phyloP scores from a whole-genome alignment of 2,329 filamentous ascomycete species.

The Chalaropsis thielavioides region DNA sequence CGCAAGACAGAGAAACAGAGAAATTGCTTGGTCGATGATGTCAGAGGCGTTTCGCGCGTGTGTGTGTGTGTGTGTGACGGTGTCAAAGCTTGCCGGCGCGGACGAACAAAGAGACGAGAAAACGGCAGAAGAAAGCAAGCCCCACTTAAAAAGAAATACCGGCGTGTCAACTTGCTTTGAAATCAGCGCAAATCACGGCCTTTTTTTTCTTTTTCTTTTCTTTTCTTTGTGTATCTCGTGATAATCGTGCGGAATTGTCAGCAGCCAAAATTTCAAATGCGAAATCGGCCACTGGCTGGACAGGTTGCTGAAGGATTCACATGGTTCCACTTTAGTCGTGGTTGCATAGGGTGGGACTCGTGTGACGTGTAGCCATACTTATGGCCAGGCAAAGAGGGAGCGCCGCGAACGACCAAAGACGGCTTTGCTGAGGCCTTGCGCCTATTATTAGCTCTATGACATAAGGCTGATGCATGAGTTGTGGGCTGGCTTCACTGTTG shows the following conservation, averaged over 20 bases:
- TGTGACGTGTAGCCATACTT: background rate
- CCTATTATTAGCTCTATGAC: too few species aligned
- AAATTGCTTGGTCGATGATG: background rate
- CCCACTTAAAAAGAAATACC: background rate
- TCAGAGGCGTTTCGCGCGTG: background rate
- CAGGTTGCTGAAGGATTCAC: background rate
- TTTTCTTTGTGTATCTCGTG: background rate
- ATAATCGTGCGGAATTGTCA: background rate
- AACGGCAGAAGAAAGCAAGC: background rate
- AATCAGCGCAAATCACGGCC: background rate
- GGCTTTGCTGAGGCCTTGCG: background rate
- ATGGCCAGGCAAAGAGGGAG: background rate
- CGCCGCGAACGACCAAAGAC: background rate
- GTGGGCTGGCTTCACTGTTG: too few species aligned
- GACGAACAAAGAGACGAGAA: background rate
- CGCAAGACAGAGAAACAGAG: background rate
- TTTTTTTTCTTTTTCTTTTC: background rate
- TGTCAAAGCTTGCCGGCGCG: background rate
- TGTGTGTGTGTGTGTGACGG: background rate
- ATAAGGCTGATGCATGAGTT: background rate
- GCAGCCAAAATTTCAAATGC: constrained; percentile 13
- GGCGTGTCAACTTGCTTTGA: too few species aligned
- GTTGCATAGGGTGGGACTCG: background rate
- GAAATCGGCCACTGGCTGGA: constrained; percentile 6
- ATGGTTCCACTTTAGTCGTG: background rate